Base-by-base conservation (phyloP, 2,329 filamentous ascomycete species). In the Fusarium nodosum region DNA sequence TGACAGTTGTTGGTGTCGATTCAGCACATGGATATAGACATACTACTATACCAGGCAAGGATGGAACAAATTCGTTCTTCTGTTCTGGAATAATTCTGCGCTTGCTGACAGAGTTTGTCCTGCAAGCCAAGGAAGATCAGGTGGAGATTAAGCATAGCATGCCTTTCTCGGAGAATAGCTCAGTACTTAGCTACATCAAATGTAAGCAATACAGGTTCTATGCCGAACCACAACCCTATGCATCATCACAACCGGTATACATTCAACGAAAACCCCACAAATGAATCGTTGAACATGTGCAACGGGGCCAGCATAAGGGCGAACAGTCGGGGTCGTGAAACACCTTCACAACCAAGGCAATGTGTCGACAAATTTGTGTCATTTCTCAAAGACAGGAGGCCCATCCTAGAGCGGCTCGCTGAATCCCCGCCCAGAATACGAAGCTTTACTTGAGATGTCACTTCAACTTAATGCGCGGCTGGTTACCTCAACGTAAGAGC, bases 1-100 rank as follows among this genome's bases (percentile, higher is more conserved):
- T 64, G 38, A 10, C 34, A 38, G 13, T 24, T 26, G 22, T 5
- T 28, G 13, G 22, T 18, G 18, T 46, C 18, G 12, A 30, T 39
- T 51, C 48, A 39, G 24, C 24, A 20, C 34, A 22, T 51, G 20
- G 41, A 41, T 10, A 39, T 51, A 41, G 20, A 38, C 48, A 33
- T 51, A 41, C 33, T 39, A 26, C 38, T 26, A 51, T 39, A n/a
- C 38, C n/a, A 39, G 34, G 48, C 20, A 39, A 26, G 46, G 53
- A 54, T 24, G 45, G 20, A 41, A 28, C 47, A 56, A 28, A 31
- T 51, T n/a, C 38, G 45, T 34, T 20, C 31, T 48, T 60, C 24
- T 68, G 36, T 55, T 55, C 45, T 44, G 62, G 53, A 66, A 72
- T 24, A 38, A 31, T 58, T 60, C 46, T 42, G 48, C 30, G 9